A percentile compares a stretch with the other conserved stretches of the same genome.
Evolutionary conservation across 1,139 yeast genomes (phyloP).

Genomic region (Debaryomycetaceae sp.): DNA sequence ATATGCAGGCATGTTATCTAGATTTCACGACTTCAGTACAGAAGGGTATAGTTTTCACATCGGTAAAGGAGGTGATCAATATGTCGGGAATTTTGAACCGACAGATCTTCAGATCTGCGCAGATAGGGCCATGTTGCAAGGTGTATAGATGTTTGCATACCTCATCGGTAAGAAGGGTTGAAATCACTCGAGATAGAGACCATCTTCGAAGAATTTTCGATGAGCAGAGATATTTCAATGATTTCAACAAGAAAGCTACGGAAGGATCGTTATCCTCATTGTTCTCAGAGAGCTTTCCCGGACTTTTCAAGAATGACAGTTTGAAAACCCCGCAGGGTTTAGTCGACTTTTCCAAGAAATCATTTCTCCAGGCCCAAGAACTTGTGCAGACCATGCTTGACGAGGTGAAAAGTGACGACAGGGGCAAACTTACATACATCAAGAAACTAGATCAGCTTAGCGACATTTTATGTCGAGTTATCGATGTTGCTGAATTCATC

Average conservation of each 20-base stretch:
- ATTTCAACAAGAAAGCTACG: conserved; percentile 22
- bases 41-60: too few relatives aligned
- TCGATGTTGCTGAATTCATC: conserved; percentile 90
- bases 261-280: conserved; percentile 5
- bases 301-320: conserved; percentile 71
- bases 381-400: conserved; percentile 54
- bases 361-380: conserved; percentile 59
- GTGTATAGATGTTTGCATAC: neutral
- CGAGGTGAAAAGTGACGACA: conserved; percentile 35
- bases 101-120: neutral
- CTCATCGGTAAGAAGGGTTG: neutral
- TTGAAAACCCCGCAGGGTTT: conserved; percentile 71
- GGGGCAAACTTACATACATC: conserved; percentile 54
- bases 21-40: too few relatives aligned
- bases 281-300: conserved; percentile 33
- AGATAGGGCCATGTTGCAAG: neutral
- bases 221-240: conserved; percentile 38
- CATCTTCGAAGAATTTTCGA: conserved; percentile 35
- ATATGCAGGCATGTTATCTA: too few relatives aligned
- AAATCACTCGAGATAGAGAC: neutral
- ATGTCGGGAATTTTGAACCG: neutral
- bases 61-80: neutral
- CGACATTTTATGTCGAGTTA: conserved; percentile 86
- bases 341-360: conserved; percentile 59
- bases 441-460: conserved; percentile 76